Base-by-base conservation (phyloP, 352 stramenopile genomes). In the Pythium folliculosum region DNA sequence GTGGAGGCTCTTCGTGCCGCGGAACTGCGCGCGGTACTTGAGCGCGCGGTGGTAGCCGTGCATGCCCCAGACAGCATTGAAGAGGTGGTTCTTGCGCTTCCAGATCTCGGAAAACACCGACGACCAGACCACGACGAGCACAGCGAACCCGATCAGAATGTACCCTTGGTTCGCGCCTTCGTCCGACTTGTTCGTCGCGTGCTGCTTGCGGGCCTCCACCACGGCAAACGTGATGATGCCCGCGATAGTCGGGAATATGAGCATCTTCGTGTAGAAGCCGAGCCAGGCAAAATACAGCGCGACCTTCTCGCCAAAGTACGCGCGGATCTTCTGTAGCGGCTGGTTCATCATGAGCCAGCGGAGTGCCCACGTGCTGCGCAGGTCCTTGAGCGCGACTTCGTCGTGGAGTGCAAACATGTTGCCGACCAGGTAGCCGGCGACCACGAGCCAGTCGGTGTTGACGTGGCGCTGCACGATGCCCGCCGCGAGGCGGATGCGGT, bases 191-290 rank as follows among this genome's bases (percentile, higher is more conserved):
- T 77, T 63, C 17, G 83, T 51, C 1, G 44, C 57, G 4, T 75
- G 72, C 6, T 68, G 80, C 16, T 32, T 38, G 13, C 56, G 60
- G 8, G 30, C 47, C 65, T 91, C 72, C 19, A 89, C 71, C 12
- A 88, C 83, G 14, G 75, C 60, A 59, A 84, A 95, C 17, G 94
- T 90, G 53, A 92, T 82, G 52, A 96, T 77, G 17, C 91, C 91
- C 0, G 86, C 72, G 10, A 95, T 80, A 10, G 83, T 73, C 14
- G 90, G 89, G 43, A 96, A 81, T 1, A 96, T 22, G 5, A 97
- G 78, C 86, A 96, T 95, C 77, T 95, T 95, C n/a, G 91, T 97
- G 78, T 97, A 97, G 61, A 96, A 97, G 12, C 90, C 90, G 35
- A 98, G 78, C 82, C 89, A 97, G 12, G 89, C 90, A 70, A 98